phyloP scores from a whole-genome alignment of 2,329 filamentous ascomycete genomes.

The Pochonia chlamydosporia region DNA sequence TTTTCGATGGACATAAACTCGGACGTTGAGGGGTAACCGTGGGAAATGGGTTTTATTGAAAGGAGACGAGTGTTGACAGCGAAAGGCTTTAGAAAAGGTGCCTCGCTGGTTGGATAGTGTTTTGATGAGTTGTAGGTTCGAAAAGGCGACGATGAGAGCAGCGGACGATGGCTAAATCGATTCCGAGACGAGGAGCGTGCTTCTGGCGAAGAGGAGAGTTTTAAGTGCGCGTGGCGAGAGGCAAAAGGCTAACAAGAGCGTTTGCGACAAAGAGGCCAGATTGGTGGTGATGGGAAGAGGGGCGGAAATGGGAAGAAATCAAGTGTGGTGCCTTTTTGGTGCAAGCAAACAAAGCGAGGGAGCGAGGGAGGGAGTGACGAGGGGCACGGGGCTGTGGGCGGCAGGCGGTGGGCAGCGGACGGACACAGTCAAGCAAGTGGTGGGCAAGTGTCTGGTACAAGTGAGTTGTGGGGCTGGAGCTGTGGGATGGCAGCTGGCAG shows the following conservation, averaged over 20 bases:
- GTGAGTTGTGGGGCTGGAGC: neutral
- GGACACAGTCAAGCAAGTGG: no score
- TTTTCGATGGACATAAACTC: conserved; percentile 99
- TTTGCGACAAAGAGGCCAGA: conserved; percentile 7
- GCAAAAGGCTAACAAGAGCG: conserved; percentile 3
- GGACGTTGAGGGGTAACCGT: conserved; percentile 56
- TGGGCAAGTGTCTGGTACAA: neutral
- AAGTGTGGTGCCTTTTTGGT: conserved; percentile 1
- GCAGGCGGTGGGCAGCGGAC: conserved; percentile 5
- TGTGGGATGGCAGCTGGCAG: no score
- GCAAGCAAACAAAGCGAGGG: conserved; percentile 16
- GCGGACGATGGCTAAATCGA: conserved; percentile 1
- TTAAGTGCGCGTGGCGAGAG: conserved; percentile 2
- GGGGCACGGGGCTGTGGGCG: conserved; percentile 10
- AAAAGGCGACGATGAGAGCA: conserved; percentile 1
- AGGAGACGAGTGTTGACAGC: conserved; percentile 32
- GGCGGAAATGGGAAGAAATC: conserved; percentile 7
- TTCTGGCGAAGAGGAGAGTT: neutral
- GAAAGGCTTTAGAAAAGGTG: conserved; percentile 38
- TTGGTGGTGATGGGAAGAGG: conserved; percentile 3
- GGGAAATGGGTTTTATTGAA: conserved; percentile 43
- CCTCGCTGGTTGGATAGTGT: conserved; percentile 36
- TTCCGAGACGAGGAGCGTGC: neutral
- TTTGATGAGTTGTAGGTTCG: conserved; percentile 11
- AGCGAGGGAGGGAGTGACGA: conserved; percentile 17